Evolutionary conservation across 2,329 filamentous ascomycete species (phyloP), one percentile per base, ranked within the genome.

Genomic region (Hirsutella rhossiliensis): DNA sequence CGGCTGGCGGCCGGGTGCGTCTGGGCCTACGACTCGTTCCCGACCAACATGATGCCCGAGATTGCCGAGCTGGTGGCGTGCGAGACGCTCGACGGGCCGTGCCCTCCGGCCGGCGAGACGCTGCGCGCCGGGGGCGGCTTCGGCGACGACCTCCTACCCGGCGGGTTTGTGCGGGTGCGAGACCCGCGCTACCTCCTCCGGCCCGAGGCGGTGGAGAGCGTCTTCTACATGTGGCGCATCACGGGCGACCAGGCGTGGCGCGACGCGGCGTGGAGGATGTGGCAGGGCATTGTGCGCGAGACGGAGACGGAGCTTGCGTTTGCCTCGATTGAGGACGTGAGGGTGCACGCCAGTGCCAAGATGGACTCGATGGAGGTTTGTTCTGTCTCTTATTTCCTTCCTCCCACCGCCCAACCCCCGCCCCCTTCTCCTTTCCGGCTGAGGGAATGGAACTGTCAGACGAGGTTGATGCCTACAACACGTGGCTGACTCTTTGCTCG

Each of bases 291-390:
- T 32, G 56, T 59, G 17, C 51, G 51, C 43, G 63, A 65, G 48
- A 69, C 69, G 6, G 63, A 67, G 53, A 71, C 67, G 7, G 56
- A 61, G 45, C 48, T 63, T 42, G 69, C 68, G 8, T 64, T 68
- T 58, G 66, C 69, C 32, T 59, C 65, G 1, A 60, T 72, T 12
- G 45, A 48, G 11, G 59, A 69, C 41, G 64, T 68, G 49, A 56
- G 47, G 43, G 47, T 42, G 45, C 53, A 54, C 12, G 51, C 54
- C 23, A 54, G 57, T 6, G 50, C 52, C 4, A 62, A 66, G 50
- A 58, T 64, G 31, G 80, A 87, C 54, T 71, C 71, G n/a, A 81
- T 82, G 77, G 78, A 86, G 62, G 47, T 46, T 63, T 44, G 15
- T 43, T 43, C 48, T 8, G 5, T n/a, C 4, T 38, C 19, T 11